Base-by-base conservation (phyloP, 2,329 filamentous ascomycete species). In the Ceratocystiopsis brevicomis region DNA sequence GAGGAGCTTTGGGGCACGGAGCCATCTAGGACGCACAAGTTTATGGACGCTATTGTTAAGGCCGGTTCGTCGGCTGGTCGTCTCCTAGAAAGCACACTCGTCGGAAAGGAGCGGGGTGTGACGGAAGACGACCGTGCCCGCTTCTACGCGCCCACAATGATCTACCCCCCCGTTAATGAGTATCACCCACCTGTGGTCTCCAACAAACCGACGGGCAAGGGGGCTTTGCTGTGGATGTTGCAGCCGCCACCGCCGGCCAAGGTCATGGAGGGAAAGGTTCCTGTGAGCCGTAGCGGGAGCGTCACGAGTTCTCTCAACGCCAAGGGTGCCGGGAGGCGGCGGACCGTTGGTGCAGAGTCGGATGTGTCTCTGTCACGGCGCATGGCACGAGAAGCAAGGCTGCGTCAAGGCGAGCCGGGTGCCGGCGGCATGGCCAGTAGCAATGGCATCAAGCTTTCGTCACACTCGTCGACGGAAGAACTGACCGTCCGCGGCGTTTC, bases 211-310 rank as follows among this genome's bases (percentile, higher is more conserved):
- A 69, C 67, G 35, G 76, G 73, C 56, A 75, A 66, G 54, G 75
- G 76, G 44, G 84, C 82, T 47, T 79, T 81, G 44, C 71, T 70
- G 54, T 95, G 87, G 87, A 94, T 95, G 86, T 65, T 93, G 42
- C 84, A 93, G 55, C 87, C 87, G 2, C 85, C 86, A 1, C 87
- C 87, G n/a, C 74, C 79, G 33, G 85, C 87, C 45, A 86, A 80
- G 57, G 69, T 94, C 47, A 95, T 95, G 87, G 81, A 81, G 50
- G 87, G 86, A 50, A 90, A 87, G 57, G 73, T 82, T 34, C 73
- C 75, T 30, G 76, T 80, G 17, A 73, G 69, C 52, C 65, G 77
- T 43, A 78, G 73, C 49, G 65, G 65, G 34, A 81, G 75, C 54
- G 65, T 68, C 34, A 65, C 61, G 37, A 74, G 68, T 53, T 64